These are phyloP conservation scores for Acidomyces sp. DNA, from an alignment of 495 filamentous ascomycete genomes.

Conservation along the genomic window DNA sequence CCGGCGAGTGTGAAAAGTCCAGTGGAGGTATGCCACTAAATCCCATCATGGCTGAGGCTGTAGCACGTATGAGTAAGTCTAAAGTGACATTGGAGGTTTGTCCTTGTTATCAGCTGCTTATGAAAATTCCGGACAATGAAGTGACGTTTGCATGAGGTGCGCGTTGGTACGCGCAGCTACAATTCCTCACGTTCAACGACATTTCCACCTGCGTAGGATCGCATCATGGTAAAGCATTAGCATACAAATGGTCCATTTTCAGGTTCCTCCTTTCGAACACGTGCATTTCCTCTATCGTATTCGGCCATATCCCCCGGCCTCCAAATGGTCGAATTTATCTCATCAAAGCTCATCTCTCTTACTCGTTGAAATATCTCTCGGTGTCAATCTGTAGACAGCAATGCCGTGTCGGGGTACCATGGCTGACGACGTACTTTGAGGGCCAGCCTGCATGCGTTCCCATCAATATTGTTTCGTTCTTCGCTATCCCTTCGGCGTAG, in stretches of 20 bases:
- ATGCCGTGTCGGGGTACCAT: slow-evolving; percentile 1
- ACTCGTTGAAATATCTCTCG: not conserved
- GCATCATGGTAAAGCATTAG: too few relatives aligned
- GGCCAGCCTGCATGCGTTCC: slow-evolving; percentile 1
- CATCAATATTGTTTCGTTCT: slow-evolving; percentile 11
- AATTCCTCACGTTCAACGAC: too few relatives aligned
- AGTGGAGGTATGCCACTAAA: slow-evolving; percentile 4
- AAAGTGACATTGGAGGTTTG: not conserved
- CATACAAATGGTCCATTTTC: too few relatives aligned
- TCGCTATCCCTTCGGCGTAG: slow-evolving; percentile 5
- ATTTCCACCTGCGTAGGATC: too few relatives aligned
- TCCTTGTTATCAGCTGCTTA: not conserved
- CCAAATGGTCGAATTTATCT: too few relatives aligned
- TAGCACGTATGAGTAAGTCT: not conserved
- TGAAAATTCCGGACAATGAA: not conserved
- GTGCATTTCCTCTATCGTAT: too few relatives aligned
- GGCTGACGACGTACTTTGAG: not conserved
- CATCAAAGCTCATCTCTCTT: slow-evolving; percentile 4
- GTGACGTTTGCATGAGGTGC: too few relatives aligned
- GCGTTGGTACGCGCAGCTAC: too few relatives aligned
- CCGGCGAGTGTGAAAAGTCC: slow-evolving; percentile 9
- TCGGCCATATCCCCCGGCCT: too few relatives aligned
- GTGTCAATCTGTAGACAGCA: slow-evolving; percentile 2
- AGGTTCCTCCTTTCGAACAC: too few relatives aligned
- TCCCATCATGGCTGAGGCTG: not conserved